Evolutionary conservation across 78 protist genomes (phyloP).

Genomic region (Cavenderia fasciculata): DNA sequence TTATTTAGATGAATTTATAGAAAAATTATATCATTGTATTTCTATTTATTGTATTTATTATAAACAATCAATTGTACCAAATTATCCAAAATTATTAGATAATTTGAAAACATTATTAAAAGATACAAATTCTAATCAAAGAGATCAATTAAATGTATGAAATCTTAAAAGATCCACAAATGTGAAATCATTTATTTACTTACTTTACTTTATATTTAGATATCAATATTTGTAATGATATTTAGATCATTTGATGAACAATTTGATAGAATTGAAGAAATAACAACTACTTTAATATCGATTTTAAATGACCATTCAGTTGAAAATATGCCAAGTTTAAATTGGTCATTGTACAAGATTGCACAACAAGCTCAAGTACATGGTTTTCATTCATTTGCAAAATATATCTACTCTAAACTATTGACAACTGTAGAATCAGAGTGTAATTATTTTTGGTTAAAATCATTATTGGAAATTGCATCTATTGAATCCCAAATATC

Average conservation of each 20-base stretch:
- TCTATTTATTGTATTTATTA: too few relatives aligned
- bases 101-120: too few relatives aligned
- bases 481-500: constrained; percentile 16
- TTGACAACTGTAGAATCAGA: constrained; percentile 26
- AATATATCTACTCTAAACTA: constrained; percentile 5
- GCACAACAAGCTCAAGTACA: constrained; percentile 38
- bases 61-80: too few relatives aligned
- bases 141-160: background rate
- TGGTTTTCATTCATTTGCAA: constrained; percentile 60
- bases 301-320: constrained; percentile 3
- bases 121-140: too few relatives aligned
- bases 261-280: background rate
- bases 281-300: constrained; percentile 1
- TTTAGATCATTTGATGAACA: constrained; percentile 63
- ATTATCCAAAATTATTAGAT: too few relatives aligned
- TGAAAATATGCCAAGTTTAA: background rate
- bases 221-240: constrained; percentile 35
- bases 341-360: constrained; percentile 35
- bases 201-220: background rate
- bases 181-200: background rate
- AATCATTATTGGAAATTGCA: constrained; percentile 26
- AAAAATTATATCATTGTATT: too few relatives aligned
- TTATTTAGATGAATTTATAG: too few relatives aligned
- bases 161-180: background rate
- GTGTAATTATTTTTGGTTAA: constrained; percentile 49